Percentiles rank a stretch among this genome's conserved stretches.
Evolutionary conservation across 805 yeast genomes (phyloP).

Genomic region (Metschnikowia lunata): DNA sequence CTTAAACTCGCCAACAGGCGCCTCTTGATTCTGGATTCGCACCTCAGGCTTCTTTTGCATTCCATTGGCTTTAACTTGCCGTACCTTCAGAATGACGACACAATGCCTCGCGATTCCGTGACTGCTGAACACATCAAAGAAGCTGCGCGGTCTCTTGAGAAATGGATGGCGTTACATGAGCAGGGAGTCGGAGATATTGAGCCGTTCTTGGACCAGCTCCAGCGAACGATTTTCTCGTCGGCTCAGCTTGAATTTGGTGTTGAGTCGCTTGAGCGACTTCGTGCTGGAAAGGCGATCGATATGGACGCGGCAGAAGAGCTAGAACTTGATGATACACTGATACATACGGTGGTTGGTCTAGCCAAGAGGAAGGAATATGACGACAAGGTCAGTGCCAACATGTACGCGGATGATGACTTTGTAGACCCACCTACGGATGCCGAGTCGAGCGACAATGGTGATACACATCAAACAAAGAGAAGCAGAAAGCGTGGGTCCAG

Average conservation of each 20-base stretch:
- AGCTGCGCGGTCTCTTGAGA: constrained; percentile 34
- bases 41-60: constrained; percentile 44
- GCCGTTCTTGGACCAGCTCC: constrained; percentile 19
- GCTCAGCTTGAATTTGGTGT: constrained; percentile 17
- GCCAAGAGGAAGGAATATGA: constrained; percentile 18
- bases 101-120: constrained; percentile 33
- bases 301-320: constrained; percentile 5
- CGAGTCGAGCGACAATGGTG: neutral
- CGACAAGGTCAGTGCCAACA: constrained; percentile 7
- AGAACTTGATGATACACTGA: constrained; percentile 4
- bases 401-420: constrained; percentile 21
- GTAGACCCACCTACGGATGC: constrained; percentile 4
- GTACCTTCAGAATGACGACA: constrained; percentile 33
- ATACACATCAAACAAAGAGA: neutral
- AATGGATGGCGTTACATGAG: constrained; percentile 30
- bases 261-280: constrained; percentile 6
- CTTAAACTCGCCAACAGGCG: constrained; percentile 19
- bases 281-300: constrained; percentile 10
- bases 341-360: constrained; percentile 14
- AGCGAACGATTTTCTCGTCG: constrained; percentile 6
- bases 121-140: constrained; percentile 29
- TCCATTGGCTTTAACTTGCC: constrained; percentile 46
- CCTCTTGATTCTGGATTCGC: constrained; percentile 44
- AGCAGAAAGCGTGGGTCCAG: constrained; percentile 5
- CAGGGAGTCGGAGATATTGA: constrained; percentile 18